Conservation (phyloP, 1,284 basidiomycete species). For the Austroboletus olivaceoglutinosus region DNA sequence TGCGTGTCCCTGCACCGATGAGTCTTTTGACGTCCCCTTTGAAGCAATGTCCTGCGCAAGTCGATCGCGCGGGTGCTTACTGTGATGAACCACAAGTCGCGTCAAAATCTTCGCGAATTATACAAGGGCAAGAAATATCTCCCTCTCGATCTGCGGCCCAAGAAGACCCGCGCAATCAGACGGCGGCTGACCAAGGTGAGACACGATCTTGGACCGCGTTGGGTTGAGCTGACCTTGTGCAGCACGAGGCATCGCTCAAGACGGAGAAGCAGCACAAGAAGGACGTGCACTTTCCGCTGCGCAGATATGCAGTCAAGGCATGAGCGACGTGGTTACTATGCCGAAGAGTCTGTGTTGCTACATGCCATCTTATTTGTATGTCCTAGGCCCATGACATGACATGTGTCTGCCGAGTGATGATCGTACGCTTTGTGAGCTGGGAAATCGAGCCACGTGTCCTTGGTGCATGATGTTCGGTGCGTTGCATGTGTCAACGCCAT, state of each 20-base stretch:
- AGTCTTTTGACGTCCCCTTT: neutral
- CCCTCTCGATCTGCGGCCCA: constrained; percentile 95
- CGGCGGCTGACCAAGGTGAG: constrained; percentile 88
- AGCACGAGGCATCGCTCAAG: constrained; percentile 82
- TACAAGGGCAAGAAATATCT: constrained; percentile 98
- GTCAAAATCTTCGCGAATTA: constrained; percentile 95
- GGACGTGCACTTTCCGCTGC: constrained; percentile 86
- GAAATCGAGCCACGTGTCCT: no score
- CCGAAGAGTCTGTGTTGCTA: constrained; percentile 26
- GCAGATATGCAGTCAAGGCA: constrained; percentile 86
- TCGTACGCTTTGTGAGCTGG: neutral
- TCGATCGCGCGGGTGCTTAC: constrained; percentile 98
- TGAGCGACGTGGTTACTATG: constrained; percentile 37
- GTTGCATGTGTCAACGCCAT: constrained; percentile 11
- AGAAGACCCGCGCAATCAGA: constrained; percentile 99
- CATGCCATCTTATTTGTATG: constrained; percentile 41
- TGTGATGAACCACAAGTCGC: constrained; percentile 97
- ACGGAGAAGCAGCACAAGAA: constrained; percentile 93
- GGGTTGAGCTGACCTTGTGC: constrained; percentile 12
- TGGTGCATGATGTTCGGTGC: constrained; percentile 15
- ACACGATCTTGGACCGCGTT: neutral
- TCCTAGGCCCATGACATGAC: constrained; percentile 36
- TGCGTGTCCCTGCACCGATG: neutral
- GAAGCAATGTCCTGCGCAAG: constrained; percentile 95
- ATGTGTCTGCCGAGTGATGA: neutral